Percentiles rank a stretch among this genome's conserved stretches.
Evolutionary conservation across 2,329 filamentous ascomycete species (phyloP).

Genomic region (Cryphonectria japonica): DNA sequence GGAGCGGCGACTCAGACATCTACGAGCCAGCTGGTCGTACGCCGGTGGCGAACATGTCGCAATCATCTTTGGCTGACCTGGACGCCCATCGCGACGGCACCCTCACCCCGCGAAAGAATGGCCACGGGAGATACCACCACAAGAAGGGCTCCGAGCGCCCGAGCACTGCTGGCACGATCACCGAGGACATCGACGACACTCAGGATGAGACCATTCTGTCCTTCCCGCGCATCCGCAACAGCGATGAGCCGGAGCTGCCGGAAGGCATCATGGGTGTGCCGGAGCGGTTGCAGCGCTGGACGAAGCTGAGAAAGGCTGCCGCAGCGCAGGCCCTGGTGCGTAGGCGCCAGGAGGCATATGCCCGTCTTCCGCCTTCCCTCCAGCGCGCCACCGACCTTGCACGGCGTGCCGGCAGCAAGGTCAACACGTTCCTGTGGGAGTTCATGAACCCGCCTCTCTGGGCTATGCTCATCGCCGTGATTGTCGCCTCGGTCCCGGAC

Average conservation of each 20-base stretch:
- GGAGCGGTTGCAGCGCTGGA: slow-evolving; percentile 41
- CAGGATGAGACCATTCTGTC: slow-evolving; percentile 59
- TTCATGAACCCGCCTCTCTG: slow-evolving; percentile 99
- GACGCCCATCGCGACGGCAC: slow-evolving; percentile 13
- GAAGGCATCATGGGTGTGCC: slow-evolving; percentile 47
- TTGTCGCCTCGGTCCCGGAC: slow-evolving; percentile 83
- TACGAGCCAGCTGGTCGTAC: slow-evolving; percentile 62
- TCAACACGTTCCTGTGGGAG: slow-evolving; percentile 74
- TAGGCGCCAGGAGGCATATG: slow-evolving; percentile 37
- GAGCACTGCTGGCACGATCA: slow-evolving; percentile 24
- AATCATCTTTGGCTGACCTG: slow-evolving; percentile 47
- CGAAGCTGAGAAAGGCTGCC: slow-evolving; percentile 36
- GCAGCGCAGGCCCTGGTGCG: slow-evolving; percentile 20
- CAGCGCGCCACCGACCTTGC: slow-evolving; percentile 41
- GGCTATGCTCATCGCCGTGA: slow-evolving; percentile 91
- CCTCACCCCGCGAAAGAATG: slow-evolving; percentile 39
- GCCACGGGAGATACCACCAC: slow-evolving; percentile 36
- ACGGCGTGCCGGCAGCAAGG: slow-evolving; percentile 43
- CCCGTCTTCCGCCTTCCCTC: slow-evolving; percentile 47
- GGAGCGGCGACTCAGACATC: slow-evolving; percentile 43
- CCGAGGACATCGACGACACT: slow-evolving; percentile 32
- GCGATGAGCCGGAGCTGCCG: slow-evolving; percentile 46
- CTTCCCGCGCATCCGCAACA: slow-evolving; percentile 60
- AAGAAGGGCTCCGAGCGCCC: slow-evolving; percentile 30
- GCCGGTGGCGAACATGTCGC: slow-evolving; percentile 55